Base-by-base conservation (phyloP, 2,329 filamentous ascomycete genomes). In the Zopfia rhizophila region DNA sequence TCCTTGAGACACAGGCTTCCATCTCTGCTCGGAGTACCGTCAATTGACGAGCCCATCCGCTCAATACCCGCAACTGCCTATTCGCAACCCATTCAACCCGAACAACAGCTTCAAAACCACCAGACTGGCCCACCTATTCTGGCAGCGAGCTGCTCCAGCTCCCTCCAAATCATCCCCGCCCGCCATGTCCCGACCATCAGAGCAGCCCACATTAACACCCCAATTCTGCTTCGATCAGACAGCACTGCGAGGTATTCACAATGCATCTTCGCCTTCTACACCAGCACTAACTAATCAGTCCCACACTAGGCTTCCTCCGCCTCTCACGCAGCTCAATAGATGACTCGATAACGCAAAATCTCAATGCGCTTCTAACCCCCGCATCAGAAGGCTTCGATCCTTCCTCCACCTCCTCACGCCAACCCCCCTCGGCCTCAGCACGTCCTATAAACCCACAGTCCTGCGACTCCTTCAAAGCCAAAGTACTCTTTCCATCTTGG, bases 281-380 rank as follows among this genome's bases (percentile, higher is more conserved):
- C 40, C 24, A 38, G 11, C 61, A 69, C 66, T 69, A 68, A 70
- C 63, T 70, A 68, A 70, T 64, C 49, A 58, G 55, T 48, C 37
- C 31, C 43, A 14, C 56, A 46, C 53, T 65, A 96, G 94, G 96
- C 70, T 99, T 99, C 70, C 82, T 99, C 16, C 89, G 91, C 27
- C 73, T 94, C 56, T 97, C 93, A 7, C 86, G 94, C 54, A 81
- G 84, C 39, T 84, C 89, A 35, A 87, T 97, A 64, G 94, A 99
- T 74, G 94, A 99, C 73, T 91, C 89, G 31, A 97, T 99, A 65
- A 85, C 86, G 1, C 92, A 96, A 66, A 93, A 95, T 63, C 84
- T 99, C 51, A 97, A 97, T 76, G 90, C 91, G 1, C 82, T 97
- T 25, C 76, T 90, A 31, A 92, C 88, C 1, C 93, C 93, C 0